Base-by-base conservation (phyloP, 305 asterid species). In the Salvia sclarea region DNA sequence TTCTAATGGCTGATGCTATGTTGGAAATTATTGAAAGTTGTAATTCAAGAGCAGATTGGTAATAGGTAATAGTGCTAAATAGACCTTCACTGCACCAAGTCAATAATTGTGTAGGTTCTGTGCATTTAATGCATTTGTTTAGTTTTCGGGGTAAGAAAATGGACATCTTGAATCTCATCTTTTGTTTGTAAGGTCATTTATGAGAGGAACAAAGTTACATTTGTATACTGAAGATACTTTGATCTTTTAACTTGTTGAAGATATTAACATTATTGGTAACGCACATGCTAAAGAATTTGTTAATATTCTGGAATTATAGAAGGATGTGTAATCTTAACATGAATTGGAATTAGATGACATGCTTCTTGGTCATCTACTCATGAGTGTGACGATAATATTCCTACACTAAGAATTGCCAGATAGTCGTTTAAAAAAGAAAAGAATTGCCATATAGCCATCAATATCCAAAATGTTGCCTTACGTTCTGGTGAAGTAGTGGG, bases 311-410 rank as follows among this genome's bases (percentile, higher is more conserved):
- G 41, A 12, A 22, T 40, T 21, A 40, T 24, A 6, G 22, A 41
- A n/a, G 55, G 55, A 43, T 43, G 43, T 44, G 53, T 44, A 52
- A 14, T 41, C 22, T 21, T 50, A 24, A 61, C 41, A 8, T 38
- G 3, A 44, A 8, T 41, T 5, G n/a, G 54, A 22, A 41, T 44
- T 43, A 45, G 40, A 25, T 61, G n/a, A 63, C n/a, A 33, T 31
- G 49, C 25, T 52, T 52, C 49, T 22, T 37, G 52, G 13, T 43
- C 35, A 69, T 58, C 24, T 43, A 56, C 41, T 68, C 33, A 11
- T 38, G 37, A 43, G 24, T 45, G 41, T 44, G 25, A 28, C 64
- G 43, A 41, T 55, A 68, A n/a, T 17, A 40, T 61, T 22, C 14
- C 9, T 24, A 22, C 49, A 13, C 40, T 40, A 9, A 38, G 18